Evolutionary conservation across 371 early-diverging fungal species (phyloP).

Genomic region (Paraphysoderma sedebokerense): DNA sequence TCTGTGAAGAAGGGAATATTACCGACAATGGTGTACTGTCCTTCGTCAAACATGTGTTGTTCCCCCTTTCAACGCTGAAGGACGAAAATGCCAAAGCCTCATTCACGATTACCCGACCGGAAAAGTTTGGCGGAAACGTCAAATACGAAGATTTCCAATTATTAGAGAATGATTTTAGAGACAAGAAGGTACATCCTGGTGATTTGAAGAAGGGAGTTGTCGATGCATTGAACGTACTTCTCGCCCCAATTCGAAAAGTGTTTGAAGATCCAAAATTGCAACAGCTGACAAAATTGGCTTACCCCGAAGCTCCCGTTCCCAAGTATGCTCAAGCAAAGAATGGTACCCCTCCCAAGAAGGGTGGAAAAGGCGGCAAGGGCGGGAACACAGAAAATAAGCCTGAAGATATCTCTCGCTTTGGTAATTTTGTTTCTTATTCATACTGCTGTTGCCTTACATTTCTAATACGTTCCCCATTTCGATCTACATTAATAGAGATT

Average conservation of each 20-base stretch:
- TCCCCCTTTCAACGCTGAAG: conserved; percentile 39
- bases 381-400: too few species aligned
- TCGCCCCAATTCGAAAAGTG: conserved; percentile 80
- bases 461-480: too few species aligned
- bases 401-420: too few species aligned
- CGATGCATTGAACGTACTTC: conserved; percentile 64
- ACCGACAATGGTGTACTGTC: conserved; percentile 85
- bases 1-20: conserved; percentile 96
- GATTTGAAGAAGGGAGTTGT: conserved; percentile 89
- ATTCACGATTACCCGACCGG: conserved; percentile 58
- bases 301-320: too few species aligned
- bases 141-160: conserved; percentile 49
- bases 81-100: conserved; percentile 13
- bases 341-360: too few species aligned
- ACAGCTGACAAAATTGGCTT: conserved; percentile 27
- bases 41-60: conserved; percentile 79
- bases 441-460: too few species aligned
- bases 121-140: conserved; percentile 77
- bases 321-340: too few species aligned
- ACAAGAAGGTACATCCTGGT: conserved; percentile 85
- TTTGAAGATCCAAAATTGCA: conserved; percentile 45
- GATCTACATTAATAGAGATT: too few species aligned
- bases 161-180: conserved; percentile 74
- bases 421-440: too few species aligned
- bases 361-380: too few species aligned